Evolutionary conservation across 805 yeast species (phyloP), one percentile per base, ranked within the genome.

Genomic region (Peterozyma xylosa): DNA sequence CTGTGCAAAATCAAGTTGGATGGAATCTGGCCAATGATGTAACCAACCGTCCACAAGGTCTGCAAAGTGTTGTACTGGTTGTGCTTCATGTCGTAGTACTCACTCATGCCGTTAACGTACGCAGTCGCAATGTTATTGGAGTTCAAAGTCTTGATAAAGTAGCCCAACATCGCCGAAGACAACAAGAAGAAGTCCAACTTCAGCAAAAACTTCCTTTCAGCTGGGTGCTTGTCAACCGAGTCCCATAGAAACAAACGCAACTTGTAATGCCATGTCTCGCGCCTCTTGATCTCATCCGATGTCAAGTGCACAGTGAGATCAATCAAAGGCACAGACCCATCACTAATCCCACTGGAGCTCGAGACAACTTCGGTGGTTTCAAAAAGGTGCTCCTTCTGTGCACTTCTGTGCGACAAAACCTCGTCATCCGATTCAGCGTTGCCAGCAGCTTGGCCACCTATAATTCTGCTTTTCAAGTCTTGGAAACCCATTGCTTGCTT

Each of bases 1-100:
- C 64, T 56, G 51, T 68, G 73, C 42, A 72, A 53, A 13, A 74
- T 52, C 53, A 67, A 58, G 42, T 68, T 68, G 1, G 76, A 64
- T 10, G 80, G 80, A 30, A 74, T 62, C 48, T 71, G 76, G 35
- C 76, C 77, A 37, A 75, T 52, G 41, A 73, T 68, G 44, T 74
- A 74, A 17, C 80, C 80, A 15, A 70, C 72, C 0, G 78, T 68
- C 69, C 70, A 73, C 27, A 66, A 48, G 0, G 77, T 64, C 2
- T 57, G 53, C 54, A 73, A 49, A 45, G 67, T 65, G 51, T 75
- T 73, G 49, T 66, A 68, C 46, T 75, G 72, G 42, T 66, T 68
- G 14, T 59, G 64, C 35, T 54, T 49, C 70, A 72, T 66, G 18
- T 53, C 45, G 46, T 64, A 68, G 50, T 65, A 57, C 49, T 71